phyloP scores from a whole-genome alignment of 257 asterid species.

The Solanum sitiens region DNA sequence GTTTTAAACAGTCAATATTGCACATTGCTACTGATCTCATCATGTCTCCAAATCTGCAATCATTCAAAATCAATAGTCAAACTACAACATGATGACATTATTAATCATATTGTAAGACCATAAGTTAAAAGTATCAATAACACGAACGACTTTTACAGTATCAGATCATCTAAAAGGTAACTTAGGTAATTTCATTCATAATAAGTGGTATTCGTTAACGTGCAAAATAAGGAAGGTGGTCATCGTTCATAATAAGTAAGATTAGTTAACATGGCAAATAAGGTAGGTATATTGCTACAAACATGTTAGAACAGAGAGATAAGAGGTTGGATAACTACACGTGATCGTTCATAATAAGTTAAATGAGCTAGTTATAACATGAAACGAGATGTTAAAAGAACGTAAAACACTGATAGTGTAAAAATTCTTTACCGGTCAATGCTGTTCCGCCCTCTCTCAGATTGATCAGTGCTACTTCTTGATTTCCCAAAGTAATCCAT shows the following conservation, averaged over 20 bases:
- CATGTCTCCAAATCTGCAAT: constrained; percentile 3
- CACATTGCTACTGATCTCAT: constrained; percentile 1
- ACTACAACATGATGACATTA: neutral
- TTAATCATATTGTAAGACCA: neutral
- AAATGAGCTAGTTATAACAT: neutral
- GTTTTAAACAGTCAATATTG: neutral
- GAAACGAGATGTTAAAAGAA: neutral
- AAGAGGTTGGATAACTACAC: neutral
- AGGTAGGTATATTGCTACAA: neutral
- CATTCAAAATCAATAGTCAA: neutral
- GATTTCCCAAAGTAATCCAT: neutral
- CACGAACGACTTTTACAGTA: neutral
- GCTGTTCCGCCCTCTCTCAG: neutral
- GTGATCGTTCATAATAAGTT: neutral
- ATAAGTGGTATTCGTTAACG: neutral
- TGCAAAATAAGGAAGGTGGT: neutral
- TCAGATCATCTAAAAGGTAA: neutral
- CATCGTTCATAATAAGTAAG: neutral
- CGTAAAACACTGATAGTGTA: neutral
- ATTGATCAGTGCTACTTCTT: neutral
- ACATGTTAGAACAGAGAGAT: neutral
- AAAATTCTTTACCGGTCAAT: neutral
- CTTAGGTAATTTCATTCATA: neutral
- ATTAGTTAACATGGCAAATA: neutral
- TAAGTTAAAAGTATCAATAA: neutral